Evolutionary conservation across 1,284 basidiomycete genomes (phyloP).

Genomic region (Leccinum fuscescens): DNA sequence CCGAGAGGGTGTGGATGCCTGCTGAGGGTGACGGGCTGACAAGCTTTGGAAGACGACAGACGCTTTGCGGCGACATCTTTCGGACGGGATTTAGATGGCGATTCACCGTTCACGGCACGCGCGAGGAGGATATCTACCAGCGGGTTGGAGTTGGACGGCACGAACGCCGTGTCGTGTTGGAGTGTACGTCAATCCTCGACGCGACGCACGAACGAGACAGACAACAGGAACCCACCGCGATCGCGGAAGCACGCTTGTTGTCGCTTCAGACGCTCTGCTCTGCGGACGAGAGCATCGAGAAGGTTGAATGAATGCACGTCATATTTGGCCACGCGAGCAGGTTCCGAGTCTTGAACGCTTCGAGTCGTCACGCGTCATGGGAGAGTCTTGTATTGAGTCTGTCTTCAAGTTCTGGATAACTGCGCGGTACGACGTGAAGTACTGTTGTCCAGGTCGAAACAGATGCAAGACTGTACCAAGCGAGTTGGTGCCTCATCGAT

Average conservation of each 20-base stretch:
- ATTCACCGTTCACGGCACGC: conserved; percentile 43
- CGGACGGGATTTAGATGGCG: conserved; percentile 32
- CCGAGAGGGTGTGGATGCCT: not conserved
- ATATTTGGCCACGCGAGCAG: not conserved
- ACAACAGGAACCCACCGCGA: conserved; percentile 55
- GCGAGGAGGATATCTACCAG: conserved; percentile 41
- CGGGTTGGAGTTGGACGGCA: conserved; percentile 38
- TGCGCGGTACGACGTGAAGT: too few species aligned
- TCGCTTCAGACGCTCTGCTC: conserved; percentile 50
- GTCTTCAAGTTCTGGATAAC: too few species aligned
- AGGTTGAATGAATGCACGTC: not conserved
- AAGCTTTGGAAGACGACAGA: conserved; percentile 12
- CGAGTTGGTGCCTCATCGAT: too few species aligned
- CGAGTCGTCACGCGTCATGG: too few species aligned
- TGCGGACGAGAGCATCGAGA: conserved; percentile 26
- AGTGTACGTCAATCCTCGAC: conserved; percentile 1
- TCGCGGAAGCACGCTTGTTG: conserved; percentile 60
- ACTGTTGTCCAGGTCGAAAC: too few species aligned
- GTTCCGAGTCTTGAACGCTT: too few species aligned
- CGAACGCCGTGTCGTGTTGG: conserved; percentile 35
- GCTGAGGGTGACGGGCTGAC: conserved; percentile 6
- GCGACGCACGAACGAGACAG: not conserved
- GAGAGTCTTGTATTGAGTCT: too few species aligned
- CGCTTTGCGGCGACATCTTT: conserved; percentile 8
- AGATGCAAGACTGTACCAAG: too few species aligned